Evolutionary conservation across 2,329 filamentous ascomycete genomes (phyloP), one percentile per base, ranked within the genome.

Genomic region (Monilinia laxa): DNA sequence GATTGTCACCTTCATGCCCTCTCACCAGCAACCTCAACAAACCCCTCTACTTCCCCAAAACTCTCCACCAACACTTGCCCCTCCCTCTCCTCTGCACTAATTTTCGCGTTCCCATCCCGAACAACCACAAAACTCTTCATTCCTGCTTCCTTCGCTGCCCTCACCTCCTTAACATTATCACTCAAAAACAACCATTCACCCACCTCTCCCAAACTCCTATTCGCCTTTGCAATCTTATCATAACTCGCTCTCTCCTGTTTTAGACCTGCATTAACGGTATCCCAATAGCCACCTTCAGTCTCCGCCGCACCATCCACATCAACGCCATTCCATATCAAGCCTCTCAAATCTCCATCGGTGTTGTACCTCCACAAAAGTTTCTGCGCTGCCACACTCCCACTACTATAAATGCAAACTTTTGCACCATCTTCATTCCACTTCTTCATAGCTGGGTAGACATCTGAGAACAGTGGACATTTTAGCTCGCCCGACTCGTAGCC

Each of bases 261-360:
- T 66, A 85, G 82, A 1, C 91, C 91, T 42, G 91, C 91, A 76
- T 91, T 94, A 67, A 90, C 85, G 4, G 91, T 94, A 77, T 95
- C 91, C 75, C 92, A 94, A 82, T 87, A 92, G 45, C 79, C 76
- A 72, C 92, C 85, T 54, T 83, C 85, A 80, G 94, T 94, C 67
- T 85, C 82, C 1, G 91, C 91, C 40, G 91, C 91, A 76, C 91
- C 94, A 68, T 90, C 85, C 3, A 90, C 94, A 76, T 95, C 91
- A 75, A 92, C 93, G 82, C 87, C 92, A 71, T 83, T 88, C 55
- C 80, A 81, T 67, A 92, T 83, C 66, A 85, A 76, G 1, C 79
- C 79, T 4, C 81, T 84, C 73, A 91, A 76, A 75, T 92, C 86
- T n/a, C 82, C 79, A 2, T 84, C 81, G 69, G 85, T 80, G 20